Percentiles rank a stretch among this genome's conserved stretches.
phyloP scores from a whole-genome alignment of 108 stramenopile species.

The Nannochloropsis oceanica region DNA sequence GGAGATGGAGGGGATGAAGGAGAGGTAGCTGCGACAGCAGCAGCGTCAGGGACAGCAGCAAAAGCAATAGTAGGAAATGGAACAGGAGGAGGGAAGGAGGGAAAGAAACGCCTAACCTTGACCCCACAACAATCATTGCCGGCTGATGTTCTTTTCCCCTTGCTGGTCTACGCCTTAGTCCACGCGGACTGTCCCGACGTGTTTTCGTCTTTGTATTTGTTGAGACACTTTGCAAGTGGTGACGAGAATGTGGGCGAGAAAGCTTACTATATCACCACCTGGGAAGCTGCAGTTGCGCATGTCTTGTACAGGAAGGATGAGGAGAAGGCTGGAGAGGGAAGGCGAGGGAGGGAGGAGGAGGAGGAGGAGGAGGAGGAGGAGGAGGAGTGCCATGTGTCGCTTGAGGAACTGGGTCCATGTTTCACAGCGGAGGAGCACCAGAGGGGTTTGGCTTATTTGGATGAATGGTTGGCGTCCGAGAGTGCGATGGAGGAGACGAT shows the following conservation, averaged over 20 bases:
- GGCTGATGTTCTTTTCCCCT: neutral
- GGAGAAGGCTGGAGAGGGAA: neutral
- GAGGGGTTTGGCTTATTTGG: neutral
- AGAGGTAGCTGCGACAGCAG: neutral
- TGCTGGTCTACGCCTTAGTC: neutral
- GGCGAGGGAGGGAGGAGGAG: neutral
- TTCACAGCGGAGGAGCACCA: neutral
- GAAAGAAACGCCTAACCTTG: neutral
- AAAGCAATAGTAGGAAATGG: neutral
- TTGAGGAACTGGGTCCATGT: neutral
- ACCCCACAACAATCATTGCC: neutral
- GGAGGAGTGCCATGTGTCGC: neutral
- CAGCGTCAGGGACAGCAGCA: neutral
- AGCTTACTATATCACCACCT: neutral
- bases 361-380: neutral
- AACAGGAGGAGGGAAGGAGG: neutral
- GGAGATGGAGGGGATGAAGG: no score
- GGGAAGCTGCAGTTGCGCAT: neutral
- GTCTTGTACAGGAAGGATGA: neutral
- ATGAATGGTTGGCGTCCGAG: neutral
- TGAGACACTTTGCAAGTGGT: neutral
- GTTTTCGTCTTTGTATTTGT: neutral
- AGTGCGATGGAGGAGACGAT: neutral
- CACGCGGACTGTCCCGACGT: neutral
- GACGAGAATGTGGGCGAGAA: neutral